phyloP scores from a whole-genome alignment of 257 asterid species.

The Solanum bukasovii region DNA sequence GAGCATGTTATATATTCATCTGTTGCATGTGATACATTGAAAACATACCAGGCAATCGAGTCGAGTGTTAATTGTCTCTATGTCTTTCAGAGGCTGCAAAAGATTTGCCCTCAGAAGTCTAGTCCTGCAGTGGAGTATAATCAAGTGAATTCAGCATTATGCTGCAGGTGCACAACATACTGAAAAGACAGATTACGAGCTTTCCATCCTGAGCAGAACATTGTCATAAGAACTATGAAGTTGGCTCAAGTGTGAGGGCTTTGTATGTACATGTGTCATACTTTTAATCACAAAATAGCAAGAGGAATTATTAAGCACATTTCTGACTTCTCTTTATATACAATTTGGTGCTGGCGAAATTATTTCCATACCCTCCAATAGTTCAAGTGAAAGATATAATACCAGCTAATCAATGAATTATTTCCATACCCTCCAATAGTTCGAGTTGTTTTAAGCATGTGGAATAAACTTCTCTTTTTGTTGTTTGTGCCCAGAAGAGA shows the following conservation, averaged over 20 bases:
- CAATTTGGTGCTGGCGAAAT: background rate
- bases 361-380: conserved; percentile 72
- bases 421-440: conserved; percentile 87
- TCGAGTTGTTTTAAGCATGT: conserved; percentile 89
- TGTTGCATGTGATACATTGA: background rate
- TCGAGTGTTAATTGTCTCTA: conserved; percentile 84
- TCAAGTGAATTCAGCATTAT: background rate
- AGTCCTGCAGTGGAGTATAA: conserved; percentile 46
- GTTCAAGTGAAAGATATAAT: conserved; percentile 21
- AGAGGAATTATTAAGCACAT: background rate
- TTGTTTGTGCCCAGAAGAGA: conserved; percentile 61
- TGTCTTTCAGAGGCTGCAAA: conserved; percentile 92
- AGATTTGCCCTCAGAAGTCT: conserved; percentile 97
- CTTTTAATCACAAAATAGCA: background rate
- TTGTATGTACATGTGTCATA: background rate
- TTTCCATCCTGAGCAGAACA: background rate
- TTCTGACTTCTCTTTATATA: background rate
- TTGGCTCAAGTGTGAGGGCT: background rate
- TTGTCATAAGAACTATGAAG: background rate
- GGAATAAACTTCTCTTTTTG: conserved; percentile 89
- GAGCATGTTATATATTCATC: background rate
- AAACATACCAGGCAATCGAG: conserved; percentile 83
- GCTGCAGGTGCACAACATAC: background rate
- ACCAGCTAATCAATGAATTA: conserved; percentile 2
- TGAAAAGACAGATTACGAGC: background rate